Evolutionary conservation across 108 stramenopile species (phyloP).

Genomic region (Ochromonas danica): DNA sequence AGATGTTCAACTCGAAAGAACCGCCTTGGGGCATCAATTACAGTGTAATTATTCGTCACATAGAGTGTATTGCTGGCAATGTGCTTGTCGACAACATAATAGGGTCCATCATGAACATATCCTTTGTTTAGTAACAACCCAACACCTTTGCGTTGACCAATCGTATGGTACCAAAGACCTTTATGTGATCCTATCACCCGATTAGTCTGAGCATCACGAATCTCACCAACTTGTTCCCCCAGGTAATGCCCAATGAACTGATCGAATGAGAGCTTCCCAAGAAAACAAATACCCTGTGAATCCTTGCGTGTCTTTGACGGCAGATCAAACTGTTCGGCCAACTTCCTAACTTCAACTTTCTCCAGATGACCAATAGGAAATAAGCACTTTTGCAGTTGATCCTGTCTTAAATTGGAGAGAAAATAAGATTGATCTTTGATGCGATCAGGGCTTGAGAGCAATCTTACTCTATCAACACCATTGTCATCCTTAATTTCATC

Average conservation of each 20-base stretch:
- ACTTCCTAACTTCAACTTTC: conserved; percentile 79
- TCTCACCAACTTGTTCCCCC: conserved; percentile 54
- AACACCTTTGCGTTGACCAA: conserved; percentile 92
- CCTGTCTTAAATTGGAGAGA: conserved; percentile 80
- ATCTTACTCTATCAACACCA: conserved; percentile 37
- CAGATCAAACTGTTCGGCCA: conserved; percentile 78
- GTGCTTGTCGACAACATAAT: conserved; percentile 93
- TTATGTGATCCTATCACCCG: conserved; percentile 78
- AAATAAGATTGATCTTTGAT: conserved; percentile 98
- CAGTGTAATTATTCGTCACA: conserved; percentile 75
- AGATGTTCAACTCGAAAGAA: conserved; percentile 79
- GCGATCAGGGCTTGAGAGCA: conserved; percentile 82
- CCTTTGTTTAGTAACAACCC: conserved; percentile 70
- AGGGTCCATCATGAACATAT: conserved; percentile 68
- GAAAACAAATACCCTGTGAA: conserved; percentile 84
- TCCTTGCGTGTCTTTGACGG: conserved; percentile 76
- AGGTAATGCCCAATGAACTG: conserved; percentile 82
- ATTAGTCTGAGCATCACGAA: conserved; percentile 73
- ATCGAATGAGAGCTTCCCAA: conserved; percentile 89
- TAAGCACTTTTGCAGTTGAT: conserved; percentile 69
- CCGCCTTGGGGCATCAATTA: conserved; percentile 54
- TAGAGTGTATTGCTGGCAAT: conserved; percentile 66
- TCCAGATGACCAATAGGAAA: conserved; percentile 87
- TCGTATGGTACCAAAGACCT: conserved; percentile 95
- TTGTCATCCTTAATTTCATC: neutral